Conservation (phyloP, 2,329 filamentous ascomycete species). For the Sarocladiaceae sp. region DNA sequence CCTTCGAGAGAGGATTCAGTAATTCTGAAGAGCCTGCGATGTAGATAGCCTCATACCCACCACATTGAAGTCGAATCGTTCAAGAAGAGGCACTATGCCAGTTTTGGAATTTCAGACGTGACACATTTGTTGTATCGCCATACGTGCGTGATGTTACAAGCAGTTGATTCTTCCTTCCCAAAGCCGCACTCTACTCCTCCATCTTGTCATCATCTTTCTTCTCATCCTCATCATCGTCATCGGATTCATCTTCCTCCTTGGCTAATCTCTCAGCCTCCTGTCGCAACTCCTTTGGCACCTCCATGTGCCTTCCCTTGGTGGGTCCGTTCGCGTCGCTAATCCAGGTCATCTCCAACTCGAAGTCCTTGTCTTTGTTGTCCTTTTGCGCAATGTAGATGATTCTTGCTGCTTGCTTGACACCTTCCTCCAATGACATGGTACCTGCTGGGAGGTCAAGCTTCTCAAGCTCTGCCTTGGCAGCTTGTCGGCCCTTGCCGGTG, state of each 20-base stretch:
- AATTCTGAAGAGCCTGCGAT: no score
- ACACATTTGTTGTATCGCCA: conserved; percentile 26
- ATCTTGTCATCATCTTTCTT: conserved; percentile 72
- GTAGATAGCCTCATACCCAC: no score
- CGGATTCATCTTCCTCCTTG: conserved; percentile 82
- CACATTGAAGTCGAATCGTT: no score
- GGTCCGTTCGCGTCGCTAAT: conserved; percentile 80
- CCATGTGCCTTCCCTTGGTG: conserved; percentile 87
- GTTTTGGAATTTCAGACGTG: background rate
- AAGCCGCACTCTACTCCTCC: conserved; percentile 64
- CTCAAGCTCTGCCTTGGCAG: conserved; percentile 96
- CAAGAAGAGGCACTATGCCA: no score
- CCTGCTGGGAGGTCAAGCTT: conserved; percentile 85
- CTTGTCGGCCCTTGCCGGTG: conserved; percentile 93
- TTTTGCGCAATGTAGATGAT: conserved; percentile 98
- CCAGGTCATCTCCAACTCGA: conserved; percentile 99
- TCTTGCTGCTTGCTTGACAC: conserved; percentile 90
- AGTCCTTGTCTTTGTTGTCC: conserved; percentile 99
- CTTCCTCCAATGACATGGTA: conserved; percentile 75
- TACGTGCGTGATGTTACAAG: conserved; percentile 29
- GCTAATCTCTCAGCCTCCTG: conserved; percentile 93
- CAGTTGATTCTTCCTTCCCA: conserved; percentile 15
- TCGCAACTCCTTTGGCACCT: conserved; percentile 84
- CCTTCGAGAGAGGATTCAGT: no score
- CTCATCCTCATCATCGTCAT: conserved; percentile 72